Evolutionary conservation across 2,329 filamentous ascomycete species (phyloP), one percentile per base, ranked within the genome.

Genomic region (Cryphonectria naterciae): DNA sequence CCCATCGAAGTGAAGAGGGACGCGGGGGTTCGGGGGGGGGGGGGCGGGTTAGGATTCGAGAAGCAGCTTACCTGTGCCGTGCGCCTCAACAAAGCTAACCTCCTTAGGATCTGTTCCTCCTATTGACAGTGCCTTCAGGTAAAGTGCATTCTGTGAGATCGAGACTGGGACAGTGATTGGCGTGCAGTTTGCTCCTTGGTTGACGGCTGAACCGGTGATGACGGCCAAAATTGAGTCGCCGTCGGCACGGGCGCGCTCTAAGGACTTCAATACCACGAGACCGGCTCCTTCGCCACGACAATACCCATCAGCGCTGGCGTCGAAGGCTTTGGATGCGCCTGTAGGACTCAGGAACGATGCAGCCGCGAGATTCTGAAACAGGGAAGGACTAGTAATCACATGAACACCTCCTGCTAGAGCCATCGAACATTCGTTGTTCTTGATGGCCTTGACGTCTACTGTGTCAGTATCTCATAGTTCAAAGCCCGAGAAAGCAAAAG

Each of bases 251-350:
- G 88, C 88, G 74, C 85, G 81, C 19, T 83, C 79, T 1, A 88
- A 76, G 10, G 81, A 77, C 76, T 88, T 89, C 37, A 89, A 72
- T 4, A 88, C 79, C 4, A 89, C 78, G 10, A 82, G 78, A 0
- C 80, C 86, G 41, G 83, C 79, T 11, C 81, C 86, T 67, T 89
- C 87, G 2, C 79, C 85, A 19, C 87, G 82, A 71, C 85, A 87
- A 72, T 88, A 89, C 6, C 87, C 86, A 75, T 87, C 84, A 0
- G 85, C 86, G 35, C 76, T 76, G 22, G 80, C 78, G 68, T 86
- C 84, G 62, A 83, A 87, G 2, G 82, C 80, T 65, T 86, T 85
- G 73, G 86, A 88, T 15, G 81, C 77, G 0, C 85, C 83, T 1
- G 80, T 83, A 0, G 79, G 78, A 22, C 80, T 84, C 28, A 86